A percentile compares a stretch with the other conserved stretches of the same genome.
Evolutionary conservation across 2,329 filamentous ascomycete genomes (phyloP).

Genomic region (Thelonectria olida): DNA sequence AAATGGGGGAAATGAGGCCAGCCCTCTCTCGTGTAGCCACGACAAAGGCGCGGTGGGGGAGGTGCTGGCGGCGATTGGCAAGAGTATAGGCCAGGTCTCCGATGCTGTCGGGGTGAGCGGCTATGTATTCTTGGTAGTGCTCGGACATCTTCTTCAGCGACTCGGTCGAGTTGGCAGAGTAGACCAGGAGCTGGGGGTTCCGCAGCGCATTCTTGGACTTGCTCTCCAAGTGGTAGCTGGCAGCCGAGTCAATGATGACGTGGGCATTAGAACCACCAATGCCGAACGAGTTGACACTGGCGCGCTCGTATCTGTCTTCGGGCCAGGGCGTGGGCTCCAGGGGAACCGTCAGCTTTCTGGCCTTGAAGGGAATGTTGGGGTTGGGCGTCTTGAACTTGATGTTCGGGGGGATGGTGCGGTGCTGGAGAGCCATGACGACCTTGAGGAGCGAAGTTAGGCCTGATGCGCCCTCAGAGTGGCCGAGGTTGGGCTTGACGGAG

Average conservation of each 20-base stretch:
- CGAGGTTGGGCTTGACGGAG: slow-evolving; percentile 48
- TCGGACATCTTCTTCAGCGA: slow-evolving; percentile 4
- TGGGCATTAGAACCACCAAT: slow-evolving; percentile 50
- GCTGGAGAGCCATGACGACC: slow-evolving; percentile 42
- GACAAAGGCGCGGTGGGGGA: neutral
- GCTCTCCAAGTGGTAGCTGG: neutral
- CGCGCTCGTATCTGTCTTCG: slow-evolving; percentile 29
- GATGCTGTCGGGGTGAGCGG: neutral
- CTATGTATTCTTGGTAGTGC: neutral
- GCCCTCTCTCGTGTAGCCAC: neutral
- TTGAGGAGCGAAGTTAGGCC: slow-evolving; percentile 44
- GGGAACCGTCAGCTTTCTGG: slow-evolving; percentile 36
- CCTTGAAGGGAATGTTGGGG: slow-evolving; percentile 33
- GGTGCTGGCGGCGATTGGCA: slow-evolving; percentile 4
- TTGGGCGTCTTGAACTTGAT: slow-evolving; percentile 42
- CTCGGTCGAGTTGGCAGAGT: slow-evolving; percentile 5
- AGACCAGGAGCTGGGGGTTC: slow-evolving; percentile 1
- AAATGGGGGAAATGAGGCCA: neutral
- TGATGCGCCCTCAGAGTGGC: slow-evolving; percentile 46
- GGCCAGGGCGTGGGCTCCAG: slow-evolving; percentile 38
- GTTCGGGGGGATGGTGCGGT: slow-evolving; percentile 42
- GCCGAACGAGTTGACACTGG: slow-evolving; percentile 49
- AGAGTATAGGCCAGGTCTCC: slow-evolving; percentile 13
- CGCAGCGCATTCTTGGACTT: neutral
- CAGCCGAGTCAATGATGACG: slow-evolving; percentile 23